These are phyloP conservation scores for Podospora appendiculata DNA, from an alignment of 495 filamentous ascomycete genomes.

Conservation along the genomic window DNA sequence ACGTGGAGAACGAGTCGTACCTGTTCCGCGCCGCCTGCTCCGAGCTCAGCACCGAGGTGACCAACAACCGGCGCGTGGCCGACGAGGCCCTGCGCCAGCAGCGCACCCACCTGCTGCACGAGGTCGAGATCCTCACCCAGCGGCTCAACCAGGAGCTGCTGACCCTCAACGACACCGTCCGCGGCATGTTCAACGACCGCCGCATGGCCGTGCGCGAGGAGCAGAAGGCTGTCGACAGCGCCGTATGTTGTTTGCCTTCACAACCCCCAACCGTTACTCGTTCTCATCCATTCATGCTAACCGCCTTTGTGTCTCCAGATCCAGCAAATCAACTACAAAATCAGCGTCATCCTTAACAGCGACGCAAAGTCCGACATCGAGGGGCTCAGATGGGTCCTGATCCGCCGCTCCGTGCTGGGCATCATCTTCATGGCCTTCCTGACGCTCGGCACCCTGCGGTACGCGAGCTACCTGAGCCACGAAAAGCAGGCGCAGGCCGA, in stretches of 20 bases:
- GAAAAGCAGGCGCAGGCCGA: conserved; percentile 33
- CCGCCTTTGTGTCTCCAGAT: conserved; percentile 43
- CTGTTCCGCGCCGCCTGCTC: conserved; percentile 91
- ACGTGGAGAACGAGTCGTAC: conserved; percentile 84
- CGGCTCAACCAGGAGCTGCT: conserved; percentile 70
- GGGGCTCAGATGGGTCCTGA: conserved; percentile 82
- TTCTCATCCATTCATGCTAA: background rate
- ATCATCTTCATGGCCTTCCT: conserved; percentile 53
- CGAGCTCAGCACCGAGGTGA: conserved; percentile 79
- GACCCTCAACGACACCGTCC: conserved; percentile 79
- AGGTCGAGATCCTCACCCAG: conserved; percentile 86
- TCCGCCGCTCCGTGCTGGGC: conserved; percentile 74
- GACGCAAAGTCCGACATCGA: conserved; percentile 89
- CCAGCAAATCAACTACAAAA: conserved; percentile 89
- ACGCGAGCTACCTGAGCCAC: conserved; percentile 37
- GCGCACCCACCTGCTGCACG: conserved; percentile 78
- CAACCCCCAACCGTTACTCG: conserved; percentile 4
- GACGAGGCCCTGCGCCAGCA: conserved; percentile 71
- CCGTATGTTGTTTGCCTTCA: conserved; percentile 34
- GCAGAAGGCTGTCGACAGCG: conserved; percentile 71
- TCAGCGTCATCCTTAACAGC: conserved; percentile 75
- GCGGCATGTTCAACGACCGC: conserved; percentile 92
- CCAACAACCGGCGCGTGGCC: conserved; percentile 48
- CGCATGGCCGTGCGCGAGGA: conserved; percentile 86
- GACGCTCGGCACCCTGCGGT: conserved; percentile 41